A percentile compares a stretch with the other conserved stretches of the same genome.
These are phyloP conservation scores for Ogataea paraovalis DNA, from an alignment of 805 yeast genomes.

Conservation along the genomic window DNA sequence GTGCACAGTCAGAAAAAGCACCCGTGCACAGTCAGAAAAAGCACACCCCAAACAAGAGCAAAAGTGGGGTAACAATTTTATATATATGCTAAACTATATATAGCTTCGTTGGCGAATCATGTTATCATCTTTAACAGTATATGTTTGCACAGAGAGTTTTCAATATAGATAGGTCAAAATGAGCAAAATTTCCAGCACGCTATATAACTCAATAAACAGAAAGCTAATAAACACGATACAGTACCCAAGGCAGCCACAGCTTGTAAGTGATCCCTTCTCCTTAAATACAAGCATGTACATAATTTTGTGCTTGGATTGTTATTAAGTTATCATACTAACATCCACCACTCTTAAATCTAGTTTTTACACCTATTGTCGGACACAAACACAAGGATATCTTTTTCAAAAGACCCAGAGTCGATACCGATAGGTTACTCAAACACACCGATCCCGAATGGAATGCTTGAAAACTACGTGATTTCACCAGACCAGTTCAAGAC, in stretches of 20 bases:
- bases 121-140: neutral
- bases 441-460: neutral
- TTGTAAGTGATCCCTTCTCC: no score
- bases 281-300: no score
- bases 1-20: no score
- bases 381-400: constrained; percentile 22
- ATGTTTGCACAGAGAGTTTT: neutral
- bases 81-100: no score
- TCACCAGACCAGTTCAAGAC: constrained; percentile 23
- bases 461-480: constrained; percentile 7
- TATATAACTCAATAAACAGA: constrained; percentile 14
- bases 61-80: constrained; percentile 1
- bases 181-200: constrained; percentile 2
- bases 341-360: constrained; percentile 1
- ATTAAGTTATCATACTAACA: no score
- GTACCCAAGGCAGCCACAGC: constrained; percentile 25
- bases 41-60: neutral
- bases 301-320: no score
- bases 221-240: constrained; percentile 17
- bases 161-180: no score
- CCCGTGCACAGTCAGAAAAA: no score
- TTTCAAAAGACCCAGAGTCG: constrained; percentile 25
- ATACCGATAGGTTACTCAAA: constrained; percentile 20
- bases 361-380: constrained; percentile 21
- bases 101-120: neutral